These are phyloP conservation scores for Nicotiana benthamiana DNA, from an alignment of 257 asterid genomes.

Conservation along the genomic window DNA sequence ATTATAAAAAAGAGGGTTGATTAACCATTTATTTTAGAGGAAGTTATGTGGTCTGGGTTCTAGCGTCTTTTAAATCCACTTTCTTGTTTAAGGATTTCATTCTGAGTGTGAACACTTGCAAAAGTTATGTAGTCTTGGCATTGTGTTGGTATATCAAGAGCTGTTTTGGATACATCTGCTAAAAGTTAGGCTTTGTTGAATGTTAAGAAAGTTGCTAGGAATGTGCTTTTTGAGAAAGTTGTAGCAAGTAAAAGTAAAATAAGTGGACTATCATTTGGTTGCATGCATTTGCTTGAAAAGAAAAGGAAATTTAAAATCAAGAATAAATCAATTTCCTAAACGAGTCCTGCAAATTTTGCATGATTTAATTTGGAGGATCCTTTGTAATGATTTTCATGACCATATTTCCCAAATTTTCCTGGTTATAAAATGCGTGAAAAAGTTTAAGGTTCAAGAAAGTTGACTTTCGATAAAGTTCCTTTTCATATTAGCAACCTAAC, in stretches of 20 bases:
- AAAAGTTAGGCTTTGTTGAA: neutral
- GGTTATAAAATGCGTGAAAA: neutral
- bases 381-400: neutral
- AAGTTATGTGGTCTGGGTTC: neutral
- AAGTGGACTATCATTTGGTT: neutral
- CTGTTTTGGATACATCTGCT: neutral
- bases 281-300: neutral
- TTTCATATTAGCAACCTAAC: neutral
- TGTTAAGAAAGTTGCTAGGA: neutral
- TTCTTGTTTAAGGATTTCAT: neutral
- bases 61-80: neutral
- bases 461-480: neutral
- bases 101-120: neutral
- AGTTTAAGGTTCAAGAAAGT: neutral
- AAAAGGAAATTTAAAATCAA: neutral
- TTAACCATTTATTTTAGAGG: neutral
- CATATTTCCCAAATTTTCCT: neutral
- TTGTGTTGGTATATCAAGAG: neutral
- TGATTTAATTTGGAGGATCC: neutral
- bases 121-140: neutral
- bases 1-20: neutral
- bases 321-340: neutral
- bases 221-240: neutral
- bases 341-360: neutral
- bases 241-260: neutral